phyloP scores from a whole-genome alignment of 768 basidiomycete species.

The Symmetrospora coprosmae region DNA sequence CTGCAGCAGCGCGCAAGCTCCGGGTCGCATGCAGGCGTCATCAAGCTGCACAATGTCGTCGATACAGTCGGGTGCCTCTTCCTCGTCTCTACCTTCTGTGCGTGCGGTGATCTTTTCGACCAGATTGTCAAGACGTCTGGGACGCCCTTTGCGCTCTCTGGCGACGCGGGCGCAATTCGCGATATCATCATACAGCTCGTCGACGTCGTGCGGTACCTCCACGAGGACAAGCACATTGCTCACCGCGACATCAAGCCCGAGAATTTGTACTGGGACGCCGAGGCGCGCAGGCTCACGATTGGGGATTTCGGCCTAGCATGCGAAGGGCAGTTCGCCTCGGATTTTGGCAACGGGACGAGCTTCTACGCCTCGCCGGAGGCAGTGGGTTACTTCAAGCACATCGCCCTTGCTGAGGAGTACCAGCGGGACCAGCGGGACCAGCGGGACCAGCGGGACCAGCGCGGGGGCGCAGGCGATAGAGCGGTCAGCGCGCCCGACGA shows the following conservation, averaged over 20 bases:
- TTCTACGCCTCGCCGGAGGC: conserved; percentile 13
- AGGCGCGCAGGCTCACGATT: not conserved
- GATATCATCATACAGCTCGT: conserved; percentile 8
- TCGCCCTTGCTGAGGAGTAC: not conserved
- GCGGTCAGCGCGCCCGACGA: no score
- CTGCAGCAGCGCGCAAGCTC: not conserved
- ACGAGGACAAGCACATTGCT: not conserved
- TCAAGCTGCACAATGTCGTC: conserved; percentile 13
- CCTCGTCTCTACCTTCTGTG: conserved; percentile 3
- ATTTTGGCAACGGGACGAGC: conserved; percentile 4
- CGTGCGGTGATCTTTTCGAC: conserved; percentile 2
- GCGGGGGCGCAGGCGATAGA: no score
- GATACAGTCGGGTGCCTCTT: not conserved
- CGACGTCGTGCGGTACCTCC: not conserved
- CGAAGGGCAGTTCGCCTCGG: not conserved
- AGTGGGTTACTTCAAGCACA: not conserved
- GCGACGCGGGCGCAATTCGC: no score
- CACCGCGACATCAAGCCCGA: conserved; percentile 13
- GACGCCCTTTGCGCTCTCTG: no score
- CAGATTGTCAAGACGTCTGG: not conserved
- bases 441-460: no score
- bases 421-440: no score
- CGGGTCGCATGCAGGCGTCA: not conserved
- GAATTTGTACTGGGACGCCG: conserved; percentile 5
- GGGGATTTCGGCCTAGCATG: conserved; percentile 9